Evolutionary conservation across 2,329 filamentous ascomycete genomes (phyloP), one percentile per base, ranked within the genome.

Genomic region (Phialemoniopsis sp.): DNA sequence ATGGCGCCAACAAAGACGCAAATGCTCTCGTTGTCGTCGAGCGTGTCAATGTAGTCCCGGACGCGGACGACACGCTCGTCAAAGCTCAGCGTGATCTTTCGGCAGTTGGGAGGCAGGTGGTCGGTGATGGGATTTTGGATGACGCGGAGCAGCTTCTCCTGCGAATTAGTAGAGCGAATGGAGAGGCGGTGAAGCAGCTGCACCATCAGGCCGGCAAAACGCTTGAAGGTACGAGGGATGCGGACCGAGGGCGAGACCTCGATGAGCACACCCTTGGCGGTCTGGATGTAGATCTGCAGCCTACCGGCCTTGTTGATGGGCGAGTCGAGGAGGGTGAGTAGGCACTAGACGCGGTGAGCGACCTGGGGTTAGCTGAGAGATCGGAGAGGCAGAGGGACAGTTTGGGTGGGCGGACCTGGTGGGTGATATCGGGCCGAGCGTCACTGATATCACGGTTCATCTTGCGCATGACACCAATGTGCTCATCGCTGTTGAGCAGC

Each of bases 361-460:
- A 55, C n/a, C n/a, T n/a, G n/a, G 40, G 32, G 30, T 18, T 16
- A 17, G 32, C 10, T 33, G 13, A 33, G 32, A 33, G 18, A 12
- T 33, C 32, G 15, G 32, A 16, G n/a, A 32, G 8, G 13, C 17
- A n/a, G 51, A 50, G 50, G 51, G 51, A 35, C 31, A 30, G n/a
- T 34, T 29, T 36, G n/a, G 37, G 29, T 37, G 36, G 43, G 42
- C 44, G 47, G 45, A 96, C 91, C 88, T 97, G 93, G 63, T 98
- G 93, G 34, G 93, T 95, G 57, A 98, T 98, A 66, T 98, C 93
- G 33, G 93, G 93, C 52, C 93, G 82, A 44, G 93, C 93, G 66
- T 98, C 93, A 62, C 90, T 96, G 50, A 98, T 97, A 62, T 98
- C 93, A 53, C 93, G 80, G 62, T 95, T 95, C 91, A 97, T 97